Percentiles rank a stretch among this genome's conserved stretches.
Evolutionary conservation across 805 yeast genomes (phyloP).

Genomic region (Saccharomycopsis sp.): DNA sequence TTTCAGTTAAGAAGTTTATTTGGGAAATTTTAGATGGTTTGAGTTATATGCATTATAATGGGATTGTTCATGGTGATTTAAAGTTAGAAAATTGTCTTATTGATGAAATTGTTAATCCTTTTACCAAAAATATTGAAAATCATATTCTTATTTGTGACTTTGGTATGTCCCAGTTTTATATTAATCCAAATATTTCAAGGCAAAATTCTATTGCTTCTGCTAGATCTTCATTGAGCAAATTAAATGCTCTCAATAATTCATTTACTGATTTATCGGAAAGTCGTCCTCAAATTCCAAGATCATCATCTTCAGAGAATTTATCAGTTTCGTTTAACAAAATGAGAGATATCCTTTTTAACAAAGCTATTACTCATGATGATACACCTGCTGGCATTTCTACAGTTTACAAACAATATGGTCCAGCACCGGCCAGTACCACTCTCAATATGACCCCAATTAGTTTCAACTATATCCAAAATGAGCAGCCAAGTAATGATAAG

Average conservation of each 20-base stretch:
- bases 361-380: conserved; percentile 25
- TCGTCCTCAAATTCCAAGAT: conserved; percentile 26
- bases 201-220: conserved; percentile 15
- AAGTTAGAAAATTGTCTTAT: conserved; percentile 73
- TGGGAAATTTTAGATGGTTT: conserved; percentile 51
- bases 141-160: conserved; percentile 70
- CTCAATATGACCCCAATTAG: conserved; percentile 19
- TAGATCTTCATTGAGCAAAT: conserved; percentile 15
- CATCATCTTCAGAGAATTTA: conserved; percentile 23
- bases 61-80: conserved; percentile 73
- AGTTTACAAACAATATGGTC: conserved; percentile 23
- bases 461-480: conserved; percentile 21
- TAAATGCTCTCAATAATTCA: conserved; percentile 2
- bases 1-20: conserved; percentile 28
- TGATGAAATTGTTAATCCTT: conserved; percentile 28
- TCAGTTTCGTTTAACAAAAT: conserved; percentile 14
- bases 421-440: conserved; percentile 21
- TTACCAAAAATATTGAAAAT: conserved; percentile 22
- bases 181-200: conserved; percentile 15
- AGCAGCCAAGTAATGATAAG: conserved; percentile 18
- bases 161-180: conserved; percentile 54
- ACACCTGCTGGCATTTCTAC: conserved; percentile 24
- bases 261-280: not conserved
- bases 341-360: conserved; percentile 23
- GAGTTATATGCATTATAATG: conserved; percentile 48